These are phyloP conservation scores for Mytilinidion resinicola DNA, from an alignment of 495 filamentous ascomycete genomes.

Conservation along the genomic window DNA sequence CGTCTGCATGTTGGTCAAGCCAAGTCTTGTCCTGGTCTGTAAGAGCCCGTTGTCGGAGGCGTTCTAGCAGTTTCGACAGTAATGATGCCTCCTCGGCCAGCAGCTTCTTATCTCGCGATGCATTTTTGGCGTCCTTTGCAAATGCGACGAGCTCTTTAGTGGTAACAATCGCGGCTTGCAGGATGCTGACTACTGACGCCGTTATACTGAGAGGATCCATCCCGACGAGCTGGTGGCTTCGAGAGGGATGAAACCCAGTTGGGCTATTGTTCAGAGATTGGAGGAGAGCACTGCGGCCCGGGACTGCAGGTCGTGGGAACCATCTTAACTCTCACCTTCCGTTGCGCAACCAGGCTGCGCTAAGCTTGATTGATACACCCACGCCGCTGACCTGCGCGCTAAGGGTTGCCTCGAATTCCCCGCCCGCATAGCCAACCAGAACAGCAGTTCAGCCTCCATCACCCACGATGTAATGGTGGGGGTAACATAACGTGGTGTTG, in stretches of 20 bases:
- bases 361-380: neutral
- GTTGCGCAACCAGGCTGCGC: neutral
- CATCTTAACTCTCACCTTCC: neutral
- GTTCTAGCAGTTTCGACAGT: conserved; percentile 2
- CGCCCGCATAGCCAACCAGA: too few relatives aligned
- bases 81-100: conserved; percentile 4
- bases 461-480: neutral
- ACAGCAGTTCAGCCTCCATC: neutral
- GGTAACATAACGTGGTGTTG: neutral
- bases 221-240: neutral
- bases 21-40: neutral
- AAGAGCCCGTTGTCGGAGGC: conserved; percentile 2
- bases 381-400: too few relatives aligned
- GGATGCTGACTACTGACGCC: neutral
- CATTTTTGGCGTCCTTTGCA: conserved; percentile 1
- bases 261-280: neutral
- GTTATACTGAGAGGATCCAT: neutral
- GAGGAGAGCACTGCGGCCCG: neutral
- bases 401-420: too few relatives aligned
- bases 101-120: neutral
- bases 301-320: neutral
- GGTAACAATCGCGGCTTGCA: neutral
- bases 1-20: neutral
- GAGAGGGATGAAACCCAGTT: neutral
- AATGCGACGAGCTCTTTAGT: conserved; percentile 5